Conservation (phyloP, 108 stramenopile species). For the Skeletonema menzelii region DNA sequence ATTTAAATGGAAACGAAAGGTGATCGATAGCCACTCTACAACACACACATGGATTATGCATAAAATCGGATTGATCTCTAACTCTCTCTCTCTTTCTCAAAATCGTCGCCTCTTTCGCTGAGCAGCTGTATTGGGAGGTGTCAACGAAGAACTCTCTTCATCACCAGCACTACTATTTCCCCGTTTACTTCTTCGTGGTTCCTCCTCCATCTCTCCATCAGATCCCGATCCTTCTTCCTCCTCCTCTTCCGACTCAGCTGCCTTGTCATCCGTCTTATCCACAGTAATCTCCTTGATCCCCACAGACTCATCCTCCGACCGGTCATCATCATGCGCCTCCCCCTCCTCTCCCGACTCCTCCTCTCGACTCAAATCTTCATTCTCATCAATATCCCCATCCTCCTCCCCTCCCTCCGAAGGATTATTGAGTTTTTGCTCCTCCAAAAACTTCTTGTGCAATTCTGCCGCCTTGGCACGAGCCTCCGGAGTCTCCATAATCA, state of each 20-base stretch:
- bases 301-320: slow-evolving; percentile 10
- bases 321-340: slow-evolving; percentile 22
- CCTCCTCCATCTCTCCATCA: slow-evolving; percentile 30
- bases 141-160: slow-evolving; percentile 27
- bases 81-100: slow-evolving; percentile 8
- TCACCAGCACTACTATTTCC: slow-evolving; percentile 8
- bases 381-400: slow-evolving; percentile 12
- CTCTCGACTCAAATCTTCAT: slow-evolving; percentile 5
- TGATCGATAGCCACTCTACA: background rate
- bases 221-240: slow-evolving; percentile 13
- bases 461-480: slow-evolving; percentile 59
- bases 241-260: slow-evolving; percentile 32
- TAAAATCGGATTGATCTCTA: background rate
- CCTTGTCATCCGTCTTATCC: slow-evolving; percentile 22
- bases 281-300: slow-evolving; percentile 46
- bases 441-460: slow-evolving; percentile 42
- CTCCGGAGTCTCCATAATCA: slow-evolving; percentile 69
- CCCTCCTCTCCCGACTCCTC: slow-evolving; percentile 20
- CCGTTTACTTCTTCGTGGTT: slow-evolving; percentile 15
- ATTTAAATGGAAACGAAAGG: background rate
- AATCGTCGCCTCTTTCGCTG: slow-evolving; percentile 31
- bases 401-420: slow-evolving; percentile 14
- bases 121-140: slow-evolving; percentile 25
- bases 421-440: slow-evolving; percentile 43
- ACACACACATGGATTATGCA: background rate